Conservation (phyloP, 2,329 filamentous ascomycete genomes). For the Chaetomium strumarium region DNA sequence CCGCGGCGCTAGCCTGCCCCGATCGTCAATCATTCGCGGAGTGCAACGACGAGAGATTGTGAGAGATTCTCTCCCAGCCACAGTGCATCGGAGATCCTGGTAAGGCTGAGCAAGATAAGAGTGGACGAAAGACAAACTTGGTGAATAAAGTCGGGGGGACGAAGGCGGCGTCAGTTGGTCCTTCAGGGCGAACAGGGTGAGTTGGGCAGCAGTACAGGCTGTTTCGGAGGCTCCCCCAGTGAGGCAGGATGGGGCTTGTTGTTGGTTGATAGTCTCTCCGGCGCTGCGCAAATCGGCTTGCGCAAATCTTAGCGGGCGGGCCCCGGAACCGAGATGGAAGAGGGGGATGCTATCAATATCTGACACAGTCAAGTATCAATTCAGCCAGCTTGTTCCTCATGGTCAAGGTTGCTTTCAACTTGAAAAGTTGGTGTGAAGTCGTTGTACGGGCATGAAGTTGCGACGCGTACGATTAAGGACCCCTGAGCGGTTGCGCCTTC, state of each 20-base stretch:
- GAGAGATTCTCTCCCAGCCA: neutral
- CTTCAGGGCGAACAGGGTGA: neutral
- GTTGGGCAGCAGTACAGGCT: conserved; percentile 7
- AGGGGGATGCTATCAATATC: neutral
- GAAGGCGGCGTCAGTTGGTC: neutral
- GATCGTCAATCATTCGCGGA: neutral
- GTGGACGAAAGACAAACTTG: neutral
- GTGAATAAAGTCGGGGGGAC: neutral
- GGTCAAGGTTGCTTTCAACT: neutral
- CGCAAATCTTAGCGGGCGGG: conserved; percentile 12
- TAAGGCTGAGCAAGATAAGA: too few relatives aligned
- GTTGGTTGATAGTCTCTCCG: conserved; percentile 5
- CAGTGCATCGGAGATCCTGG: neutral
- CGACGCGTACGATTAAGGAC: too few relatives aligned
- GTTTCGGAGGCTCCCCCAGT: neutral
- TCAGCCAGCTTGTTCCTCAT: neutral
- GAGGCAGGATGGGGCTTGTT: neutral
- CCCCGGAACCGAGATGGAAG: conserved; percentile 16
- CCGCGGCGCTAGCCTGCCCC: conserved; percentile 4
- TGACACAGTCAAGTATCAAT: neutral
- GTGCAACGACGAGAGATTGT: neutral
- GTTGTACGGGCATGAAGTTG: too few relatives aligned
- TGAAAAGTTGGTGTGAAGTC: too few relatives aligned
- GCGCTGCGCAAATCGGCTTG: conserved; percentile 2
- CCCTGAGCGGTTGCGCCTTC: too few relatives aligned